A percentile compares a stretch with the other conserved stretches of the same genome.
Evolutionary conservation across 2,329 filamentous ascomycete genomes (phyloP).

Genomic region (Dothidotthia symphoricarpi): DNA sequence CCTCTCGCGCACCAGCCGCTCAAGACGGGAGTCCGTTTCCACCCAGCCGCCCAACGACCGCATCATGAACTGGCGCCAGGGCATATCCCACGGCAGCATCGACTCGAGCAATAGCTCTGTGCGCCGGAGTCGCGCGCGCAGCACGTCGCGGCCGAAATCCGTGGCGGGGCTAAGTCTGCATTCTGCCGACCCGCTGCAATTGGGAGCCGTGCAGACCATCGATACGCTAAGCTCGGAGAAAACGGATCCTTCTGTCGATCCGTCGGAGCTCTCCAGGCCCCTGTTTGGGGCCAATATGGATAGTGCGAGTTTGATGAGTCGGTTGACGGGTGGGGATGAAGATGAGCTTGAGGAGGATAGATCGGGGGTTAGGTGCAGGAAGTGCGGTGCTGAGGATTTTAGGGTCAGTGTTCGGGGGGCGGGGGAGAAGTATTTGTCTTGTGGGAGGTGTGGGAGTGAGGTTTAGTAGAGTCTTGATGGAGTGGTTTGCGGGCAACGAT

Average conservation of each 20-base stretch:
- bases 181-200: conserved; percentile 20
- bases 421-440: conserved; percentile 59
- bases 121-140: conserved; percentile 38
- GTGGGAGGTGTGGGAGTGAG: conserved; percentile 52
- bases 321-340: conserved; percentile 49
- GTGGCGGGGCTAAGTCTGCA: conserved; percentile 23
- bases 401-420: conserved; percentile 57
- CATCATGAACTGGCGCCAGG: conserved; percentile 85
- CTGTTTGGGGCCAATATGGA: conserved; percentile 44
- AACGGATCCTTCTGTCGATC: conserved; percentile 5
- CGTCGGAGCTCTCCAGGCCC: conserved; percentile 13
- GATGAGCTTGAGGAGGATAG: conserved; percentile 45
- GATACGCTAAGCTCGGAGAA: conserved; percentile 17
- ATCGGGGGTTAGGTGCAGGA: conserved; percentile 50
- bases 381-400: conserved; percentile 62
- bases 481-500: too few relatives aligned
- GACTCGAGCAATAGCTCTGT: conserved; percentile 38
- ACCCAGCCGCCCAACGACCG: conserved; percentile 64
- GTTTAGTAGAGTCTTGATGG: conserved; percentile 1
- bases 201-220: conserved; percentile 11
- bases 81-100: conserved; percentile 56
- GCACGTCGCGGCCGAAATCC: conserved; percentile 51
- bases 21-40: conserved; percentile 47
- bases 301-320: conserved; percentile 57
- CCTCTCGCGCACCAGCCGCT: conserved; percentile 53